Evolutionary conservation across 2,329 filamentous ascomycete species (phyloP).

Genomic region (Fusarium sp.): DNA sequence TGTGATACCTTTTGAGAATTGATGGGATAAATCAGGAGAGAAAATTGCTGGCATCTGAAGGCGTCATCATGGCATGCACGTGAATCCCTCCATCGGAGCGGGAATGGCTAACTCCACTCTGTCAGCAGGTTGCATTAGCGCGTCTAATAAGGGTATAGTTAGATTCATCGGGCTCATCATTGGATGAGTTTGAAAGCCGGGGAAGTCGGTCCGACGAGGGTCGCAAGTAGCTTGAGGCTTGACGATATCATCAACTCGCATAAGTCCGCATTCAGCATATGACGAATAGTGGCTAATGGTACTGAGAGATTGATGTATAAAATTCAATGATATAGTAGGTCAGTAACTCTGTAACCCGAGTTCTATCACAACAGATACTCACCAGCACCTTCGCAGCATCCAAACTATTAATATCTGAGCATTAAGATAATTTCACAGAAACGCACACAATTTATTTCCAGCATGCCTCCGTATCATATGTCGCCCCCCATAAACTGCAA

Average conservation of each 20-base stretch:
- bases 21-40: neutral
- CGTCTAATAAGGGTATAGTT: neutral
- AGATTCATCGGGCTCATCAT: fast-evolving
- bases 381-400: neutral
- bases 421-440: no score
- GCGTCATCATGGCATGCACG: neutral
- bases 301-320: fast-evolving
- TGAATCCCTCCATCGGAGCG: neutral
- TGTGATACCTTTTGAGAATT: neutral
- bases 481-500: fast-evolving
- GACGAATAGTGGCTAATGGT: fast-evolving
- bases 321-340: fast-evolving
- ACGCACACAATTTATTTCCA: no score
- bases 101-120: neutral
- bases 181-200: fast-evolving
- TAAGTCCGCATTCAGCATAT: fast-evolving
- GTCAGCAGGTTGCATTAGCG: slow-evolving; percentile 32
- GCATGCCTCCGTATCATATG: neutral
- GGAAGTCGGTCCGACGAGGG: neutral
- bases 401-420: no score
- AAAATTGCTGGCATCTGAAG: neutral
- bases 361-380: fast-evolving
- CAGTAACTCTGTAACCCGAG: neutral
- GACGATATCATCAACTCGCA: neutral
- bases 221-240: neutral